phyloP scores from a whole-genome alignment of 2,329 filamentous ascomycete species.

The Epichloe sylvatica region DNA sequence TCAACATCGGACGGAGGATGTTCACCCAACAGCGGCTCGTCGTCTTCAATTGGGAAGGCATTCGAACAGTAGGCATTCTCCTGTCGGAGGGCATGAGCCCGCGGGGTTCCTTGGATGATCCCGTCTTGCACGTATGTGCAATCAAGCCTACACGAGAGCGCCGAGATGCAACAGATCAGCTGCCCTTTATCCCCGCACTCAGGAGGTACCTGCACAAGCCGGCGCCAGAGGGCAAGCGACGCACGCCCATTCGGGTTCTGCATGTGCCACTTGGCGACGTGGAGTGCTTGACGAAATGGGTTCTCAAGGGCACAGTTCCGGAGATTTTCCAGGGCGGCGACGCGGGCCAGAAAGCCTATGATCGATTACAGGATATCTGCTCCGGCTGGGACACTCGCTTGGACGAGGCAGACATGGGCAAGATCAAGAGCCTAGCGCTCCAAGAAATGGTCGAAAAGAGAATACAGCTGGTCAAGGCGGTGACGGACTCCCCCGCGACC shows the following conservation, averaged over 20 bases:
- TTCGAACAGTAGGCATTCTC: slow-evolving; percentile 69
- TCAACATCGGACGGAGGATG: slow-evolving; percentile 69
- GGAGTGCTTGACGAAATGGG: slow-evolving; percentile 67
- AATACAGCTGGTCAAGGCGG: slow-evolving; percentile 44
- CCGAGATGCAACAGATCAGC: slow-evolving; percentile 66
- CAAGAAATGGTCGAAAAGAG: slow-evolving; percentile 68
- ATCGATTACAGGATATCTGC: slow-evolving; percentile 55
- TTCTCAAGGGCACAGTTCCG: slow-evolving; percentile 44
- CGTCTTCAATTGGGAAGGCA: slow-evolving; percentile 72
- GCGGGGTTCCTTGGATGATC: slow-evolving; percentile 40
- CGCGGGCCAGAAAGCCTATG: slow-evolving; percentile 40
- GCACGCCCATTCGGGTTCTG: slow-evolving; percentile 53
- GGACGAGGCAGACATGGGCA: slow-evolving; percentile 71
- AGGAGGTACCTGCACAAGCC: slow-evolving; percentile 53
- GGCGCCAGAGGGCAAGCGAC: slow-evolving; percentile 44
- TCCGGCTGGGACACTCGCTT: slow-evolving; percentile 64
- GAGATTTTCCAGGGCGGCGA: slow-evolving; percentile 44
- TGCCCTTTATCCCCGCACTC: slow-evolving; percentile 68
- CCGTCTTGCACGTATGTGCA: slow-evolving; percentile 65
- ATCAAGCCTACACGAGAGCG: slow-evolving; percentile 54
- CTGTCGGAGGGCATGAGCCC: slow-evolving; percentile 59
- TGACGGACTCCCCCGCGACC: slow-evolving; percentile 53
- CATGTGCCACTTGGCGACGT: slow-evolving; percentile 65
- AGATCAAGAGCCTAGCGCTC: slow-evolving; percentile 69
- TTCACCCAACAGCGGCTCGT: slow-evolving; percentile 64